Conservation (phyloP, 495 filamentous ascomycete genomes). For the Annulohypoxylon stygium region DNA sequence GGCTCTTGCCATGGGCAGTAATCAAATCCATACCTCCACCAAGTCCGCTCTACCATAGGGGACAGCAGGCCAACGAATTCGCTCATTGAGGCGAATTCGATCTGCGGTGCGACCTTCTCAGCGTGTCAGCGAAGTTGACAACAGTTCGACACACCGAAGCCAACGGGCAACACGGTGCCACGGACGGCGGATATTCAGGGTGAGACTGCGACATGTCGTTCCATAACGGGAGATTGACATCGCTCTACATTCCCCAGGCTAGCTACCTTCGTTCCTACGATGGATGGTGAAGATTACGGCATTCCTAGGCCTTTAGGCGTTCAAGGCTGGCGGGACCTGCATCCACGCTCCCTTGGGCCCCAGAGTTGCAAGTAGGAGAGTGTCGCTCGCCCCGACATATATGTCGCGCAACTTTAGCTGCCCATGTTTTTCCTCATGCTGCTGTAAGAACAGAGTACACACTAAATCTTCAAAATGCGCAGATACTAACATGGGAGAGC, state of each 20-base stretch:
- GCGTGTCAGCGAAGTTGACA: slow-evolving; percentile 35
- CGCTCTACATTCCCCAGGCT: slow-evolving; percentile 40
- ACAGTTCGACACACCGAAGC: slow-evolving; percentile 43
- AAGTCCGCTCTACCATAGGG: slow-evolving; percentile 6
- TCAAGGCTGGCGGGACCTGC: slow-evolving; percentile 30
- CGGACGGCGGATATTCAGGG: slow-evolving; percentile 32
- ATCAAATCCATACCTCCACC: slow-evolving; percentile 11
- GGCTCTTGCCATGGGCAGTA: slow-evolving; percentile 24
- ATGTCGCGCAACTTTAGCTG: slow-evolving; percentile 17
- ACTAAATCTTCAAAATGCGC: not conserved
- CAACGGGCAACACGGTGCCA: slow-evolving; percentile 39
- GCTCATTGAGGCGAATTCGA: slow-evolving; percentile 42
- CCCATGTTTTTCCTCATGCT: not conserved
- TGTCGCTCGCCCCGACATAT: slow-evolving; percentile 3
- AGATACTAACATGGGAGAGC: not conserved
- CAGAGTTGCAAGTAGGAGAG: slow-evolving; percentile 6
- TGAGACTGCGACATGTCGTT: slow-evolving; percentile 45
- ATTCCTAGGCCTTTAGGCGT: slow-evolving; percentile 36
- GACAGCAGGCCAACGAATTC: slow-evolving; percentile 38
- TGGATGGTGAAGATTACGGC: slow-evolving; percentile 40
- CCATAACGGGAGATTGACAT: slow-evolving; percentile 45
- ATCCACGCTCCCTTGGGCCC: slow-evolving; percentile 28
- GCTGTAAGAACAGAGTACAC: not conserved
- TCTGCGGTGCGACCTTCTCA: slow-evolving; percentile 45
- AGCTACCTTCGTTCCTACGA: slow-evolving; percentile 33